Percentiles rank a stretch among this genome's conserved stretches.
These are phyloP conservation scores for Scenedesmus sp. DNA, from an alignment of 163 green algal species.

Conservation along the genomic window DNA sequence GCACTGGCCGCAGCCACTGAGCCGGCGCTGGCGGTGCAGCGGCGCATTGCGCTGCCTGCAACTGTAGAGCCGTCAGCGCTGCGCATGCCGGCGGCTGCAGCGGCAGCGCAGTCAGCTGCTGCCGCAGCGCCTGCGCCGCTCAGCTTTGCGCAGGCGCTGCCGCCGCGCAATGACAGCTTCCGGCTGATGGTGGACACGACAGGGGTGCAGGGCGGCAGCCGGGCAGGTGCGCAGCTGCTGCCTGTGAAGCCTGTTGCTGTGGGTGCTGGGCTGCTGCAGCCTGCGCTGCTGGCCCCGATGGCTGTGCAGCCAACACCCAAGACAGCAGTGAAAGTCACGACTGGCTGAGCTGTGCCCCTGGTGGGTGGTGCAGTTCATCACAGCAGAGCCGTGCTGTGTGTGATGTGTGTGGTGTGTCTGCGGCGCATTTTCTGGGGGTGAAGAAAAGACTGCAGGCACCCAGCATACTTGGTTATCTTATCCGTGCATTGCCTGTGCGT, in stretches of 20 bases:
- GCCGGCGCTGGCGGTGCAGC: slow-evolving; percentile 19
- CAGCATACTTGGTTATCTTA: neutral
- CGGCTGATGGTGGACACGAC: neutral
- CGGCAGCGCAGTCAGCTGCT: neutral
- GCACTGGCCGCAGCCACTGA: neutral
- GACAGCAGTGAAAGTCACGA: neutral
- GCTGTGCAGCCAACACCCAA: neutral
- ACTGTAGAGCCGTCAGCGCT: neutral
- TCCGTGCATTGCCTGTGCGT: neutral
- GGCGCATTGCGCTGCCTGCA: neutral
- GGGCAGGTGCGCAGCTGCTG: neutral
- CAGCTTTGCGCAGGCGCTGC: neutral
- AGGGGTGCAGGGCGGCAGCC: neutral
- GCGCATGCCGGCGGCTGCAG: neutral
- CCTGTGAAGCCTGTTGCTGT: neutral
- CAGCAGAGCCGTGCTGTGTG: neutral
- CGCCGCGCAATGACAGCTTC: neutral
- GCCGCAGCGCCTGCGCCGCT: neutral
- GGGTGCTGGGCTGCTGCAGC: neutral
- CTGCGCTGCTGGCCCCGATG: neutral
- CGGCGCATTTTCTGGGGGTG: neutral
- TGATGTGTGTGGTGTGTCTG: neutral
- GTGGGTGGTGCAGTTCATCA: neutral
- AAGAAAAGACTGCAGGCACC: neutral
- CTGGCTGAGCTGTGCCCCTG: neutral